Evolutionary conservation across 768 basidiomycete species (phyloP), one percentile per base, ranked within the genome.

Genomic region (Russula abietina): DNA sequence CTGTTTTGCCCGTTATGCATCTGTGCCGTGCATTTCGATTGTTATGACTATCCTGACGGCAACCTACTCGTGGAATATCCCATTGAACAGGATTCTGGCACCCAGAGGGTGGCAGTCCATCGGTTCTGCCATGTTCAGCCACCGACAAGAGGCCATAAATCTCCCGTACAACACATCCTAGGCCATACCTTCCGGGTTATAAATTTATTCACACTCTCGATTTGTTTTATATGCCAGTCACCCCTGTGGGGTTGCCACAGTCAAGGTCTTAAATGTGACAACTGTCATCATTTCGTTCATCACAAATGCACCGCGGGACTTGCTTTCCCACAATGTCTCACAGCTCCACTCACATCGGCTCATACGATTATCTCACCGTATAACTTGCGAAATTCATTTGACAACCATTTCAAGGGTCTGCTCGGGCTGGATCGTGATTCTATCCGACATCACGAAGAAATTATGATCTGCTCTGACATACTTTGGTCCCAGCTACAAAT

Each of bases 11-110:
- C 86, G 0, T 79, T 86, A 54, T 91, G 91, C 72, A 77, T 81
- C 71, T 87, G 83, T 62, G 74, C 78, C 1, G 82, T 89, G 8
- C 91, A 94, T 72, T 83, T 90, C 61, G 83, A 86, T 65, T 94
- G 91, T 74, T 91, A 90, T 68, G 84, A 89, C 67, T 78, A 84
- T 62, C 81, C 84, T 7, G 81, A 82, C 54, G 89, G 88, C 28
- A 85, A 80, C 66, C 77, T 81, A 61, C 72, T 83, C 61, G 71
- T 79, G 7, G 79, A 86, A 65, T 88, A 88, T 65, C 70, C 76
- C 22, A 72, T 78, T 65, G 68, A 73, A 19, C 68, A 77, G 14
- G 83, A 83, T 66, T 65, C 71, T 32, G 73, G 77, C 61, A 75
- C 80, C 6, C 83, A 81, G 69, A 83, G 80, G 52, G 76, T 87